Evolutionary conservation across 805 yeast genomes (phyloP).

Genomic region (Sugiyamaella floridensis): DNA sequence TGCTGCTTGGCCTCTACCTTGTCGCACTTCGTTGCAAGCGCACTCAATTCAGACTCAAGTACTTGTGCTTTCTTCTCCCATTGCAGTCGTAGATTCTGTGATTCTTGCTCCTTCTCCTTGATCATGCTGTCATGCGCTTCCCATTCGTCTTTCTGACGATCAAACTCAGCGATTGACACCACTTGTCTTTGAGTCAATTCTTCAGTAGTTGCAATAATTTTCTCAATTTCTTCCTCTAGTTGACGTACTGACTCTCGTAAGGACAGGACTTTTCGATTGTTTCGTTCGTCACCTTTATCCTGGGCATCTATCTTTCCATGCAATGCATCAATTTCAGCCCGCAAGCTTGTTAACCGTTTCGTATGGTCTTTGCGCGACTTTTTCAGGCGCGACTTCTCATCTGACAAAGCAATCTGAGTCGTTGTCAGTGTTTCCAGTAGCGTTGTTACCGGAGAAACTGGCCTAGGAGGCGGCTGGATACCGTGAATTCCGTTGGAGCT

Average conservation of each 20-base stretch:
- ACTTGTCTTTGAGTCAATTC: constrained; percentile 10
- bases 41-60: constrained; percentile 20
- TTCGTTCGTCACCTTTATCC: constrained; percentile 52
- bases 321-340: constrained; percentile 50
- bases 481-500: neutral
- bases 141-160: constrained; percentile 16
- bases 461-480: constrained; percentile 26
- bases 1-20: constrained; percentile 22
- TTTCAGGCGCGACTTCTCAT: constrained; percentile 52
- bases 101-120: constrained; percentile 11
- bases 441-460: constrained; percentile 55
- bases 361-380: constrained; percentile 52
- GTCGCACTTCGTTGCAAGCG: constrained; percentile 23
- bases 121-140: constrained; percentile 15
- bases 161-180: constrained; percentile 9
- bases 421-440: constrained; percentile 59
- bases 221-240: constrained; percentile 33
- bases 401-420: constrained; percentile 50
- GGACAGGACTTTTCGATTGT: constrained; percentile 44
- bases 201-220: constrained; percentile 14
- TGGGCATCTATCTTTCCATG: constrained; percentile 42
- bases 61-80: constrained; percentile 14
- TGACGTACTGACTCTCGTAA: constrained; percentile 41
- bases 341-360: constrained; percentile 44
- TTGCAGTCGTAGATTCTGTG: constrained; percentile 12